Conservation (phyloP, 148 eudicot genomes). For the Silene latifolia region DNA sequence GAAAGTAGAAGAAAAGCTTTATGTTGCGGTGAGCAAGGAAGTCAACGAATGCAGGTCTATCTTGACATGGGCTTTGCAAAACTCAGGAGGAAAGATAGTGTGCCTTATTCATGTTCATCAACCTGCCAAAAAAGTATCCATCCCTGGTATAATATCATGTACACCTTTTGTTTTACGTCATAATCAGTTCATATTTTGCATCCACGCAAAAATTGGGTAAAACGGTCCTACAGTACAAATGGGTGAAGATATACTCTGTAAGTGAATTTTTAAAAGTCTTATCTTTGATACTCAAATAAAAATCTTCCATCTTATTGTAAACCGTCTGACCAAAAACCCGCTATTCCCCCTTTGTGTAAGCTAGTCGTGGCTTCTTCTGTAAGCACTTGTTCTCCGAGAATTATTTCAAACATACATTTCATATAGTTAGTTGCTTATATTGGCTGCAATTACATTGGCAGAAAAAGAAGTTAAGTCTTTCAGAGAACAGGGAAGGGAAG, state of each 20-base stretch:
- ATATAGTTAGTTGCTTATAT: conserved; percentile 14
- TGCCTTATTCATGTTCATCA: conserved; percentile 39
- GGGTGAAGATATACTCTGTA: no score
- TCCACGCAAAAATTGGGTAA: conserved; percentile 35
- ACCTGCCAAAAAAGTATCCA: conserved; percentile 29
- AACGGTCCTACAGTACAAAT: no score
- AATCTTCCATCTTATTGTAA: no score
- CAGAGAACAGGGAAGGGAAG: conserved; percentile 48
- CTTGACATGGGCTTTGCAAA: conserved; percentile 36
- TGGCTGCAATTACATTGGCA: conserved; percentile 30
- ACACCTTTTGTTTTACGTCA: neutral
- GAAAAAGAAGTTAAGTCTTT: conserved; percentile 31
- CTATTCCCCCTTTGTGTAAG: no score
- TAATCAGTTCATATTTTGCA: no score
- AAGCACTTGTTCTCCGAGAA: no score
- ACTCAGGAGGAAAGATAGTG: conserved; percentile 32
- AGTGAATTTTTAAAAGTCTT: no score
- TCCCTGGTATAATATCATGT: conserved; percentile 28
- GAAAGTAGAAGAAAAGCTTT: conserved; percentile 42
- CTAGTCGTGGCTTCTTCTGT: no score
- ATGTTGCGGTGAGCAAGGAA: conserved; percentile 37
- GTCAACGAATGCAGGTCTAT: conserved; percentile 22
- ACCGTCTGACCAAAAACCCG: no score
- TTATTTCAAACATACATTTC: no score
- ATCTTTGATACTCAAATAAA: no score